These are phyloP conservation scores for Amoeboaphelidium occidentale DNA, from an alignment of 371 early-diverging fungal genomes.

Conservation along the genomic window DNA sequence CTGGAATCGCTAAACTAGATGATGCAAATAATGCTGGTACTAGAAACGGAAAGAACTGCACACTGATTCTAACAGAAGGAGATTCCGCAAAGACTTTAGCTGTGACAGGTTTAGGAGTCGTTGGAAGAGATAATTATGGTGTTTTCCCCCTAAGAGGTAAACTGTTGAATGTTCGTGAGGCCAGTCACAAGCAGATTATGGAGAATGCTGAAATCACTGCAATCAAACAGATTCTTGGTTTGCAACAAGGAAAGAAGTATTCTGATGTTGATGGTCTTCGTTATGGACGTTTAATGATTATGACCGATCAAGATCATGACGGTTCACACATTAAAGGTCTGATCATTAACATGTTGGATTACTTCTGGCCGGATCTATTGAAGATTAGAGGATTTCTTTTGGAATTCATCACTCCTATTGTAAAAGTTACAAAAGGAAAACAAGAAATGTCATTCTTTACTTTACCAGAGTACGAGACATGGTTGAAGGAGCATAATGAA, in stretches of 20 bases:
- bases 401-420: slow-evolving; percentile 99
- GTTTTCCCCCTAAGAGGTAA: slow-evolving; percentile 98
- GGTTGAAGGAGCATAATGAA: slow-evolving; percentile 33
- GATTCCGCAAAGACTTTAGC: slow-evolving; percentile 98
- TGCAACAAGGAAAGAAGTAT: slow-evolving; percentile 78
- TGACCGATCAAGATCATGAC: slow-evolving; percentile 99
- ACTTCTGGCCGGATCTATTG: slow-evolving; percentile 88
- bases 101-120: slow-evolving; percentile 71
- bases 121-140: slow-evolving; percentile 88
- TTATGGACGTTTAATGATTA: slow-evolving; percentile 97
- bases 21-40: slow-evolving; percentile 96
- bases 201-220: slow-evolving; percentile 74
- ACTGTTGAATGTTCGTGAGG: slow-evolving; percentile 94
- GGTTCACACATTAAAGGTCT: slow-evolving; percentile 99
- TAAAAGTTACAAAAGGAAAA: slow-evolving; percentile 28
- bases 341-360: slow-evolving; percentile 94
- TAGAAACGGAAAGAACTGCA: slow-evolving; percentile 50
- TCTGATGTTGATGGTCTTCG: slow-evolving; percentile 44
- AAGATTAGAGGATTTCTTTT: slow-evolving; percentile 83
- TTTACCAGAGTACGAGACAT: slow-evolving; percentile 86
- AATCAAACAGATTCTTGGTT: slow-evolving; percentile 91
- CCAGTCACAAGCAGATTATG: slow-evolving; percentile 44
- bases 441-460: slow-evolving; percentile 65
- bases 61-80: slow-evolving; percentile 97
- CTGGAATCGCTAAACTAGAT: slow-evolving; percentile 85